Evolutionary conservation across 768 basidiomycete species (phyloP), one percentile per base, ranked within the genome.

Genomic region (Zangia roseola): DNA sequence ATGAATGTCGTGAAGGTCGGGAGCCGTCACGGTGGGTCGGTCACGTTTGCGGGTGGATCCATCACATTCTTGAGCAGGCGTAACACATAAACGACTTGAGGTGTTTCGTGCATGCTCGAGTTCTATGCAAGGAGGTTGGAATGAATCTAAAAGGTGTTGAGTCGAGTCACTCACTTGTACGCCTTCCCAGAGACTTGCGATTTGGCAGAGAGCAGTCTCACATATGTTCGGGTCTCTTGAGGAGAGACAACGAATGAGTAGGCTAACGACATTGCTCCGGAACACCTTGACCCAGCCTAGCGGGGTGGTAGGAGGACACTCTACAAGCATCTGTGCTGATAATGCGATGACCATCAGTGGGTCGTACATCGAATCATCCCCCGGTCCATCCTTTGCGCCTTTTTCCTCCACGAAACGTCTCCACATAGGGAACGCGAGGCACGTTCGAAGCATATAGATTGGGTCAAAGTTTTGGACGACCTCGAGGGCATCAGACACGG

Each of bases 281-380:
- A 94, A 84, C 16, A 97, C 64, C 59, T 90, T 85, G 13, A 94
- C 86, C 93, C 93, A 95, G 71, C 72, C 39, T 71, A 86, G 69
- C 0, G 82, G 77, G 0, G 81, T 81, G 1, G 75, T 64, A 1
- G 83, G 85, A 14, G 68, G 74, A 43, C 73, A 75, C 28, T 86
- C 81, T 2, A 70, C 69, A n/a, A 94, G 70, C 64, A 83, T 78
- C 43, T 84, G 77, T 5, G 79, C 76, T 31, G 85, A 79, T n/a
- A 93, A 69, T 3, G 83, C 70, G 28, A 88, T 67, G 13, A 91
- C 60, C 65, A 94, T 91, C 1, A 84, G 62, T 8, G 94, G 92
- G 60, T 97, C 94, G 58, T 94, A 97, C 28, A 85, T 62, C 10
- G 68, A 70, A 10, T 61, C 62, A 16, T 78, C 75, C 21, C 69